Evolutionary conservation across 768 basidiomycete genomes (phyloP).

Genomic region (Termitomyces titanicus): DNA sequence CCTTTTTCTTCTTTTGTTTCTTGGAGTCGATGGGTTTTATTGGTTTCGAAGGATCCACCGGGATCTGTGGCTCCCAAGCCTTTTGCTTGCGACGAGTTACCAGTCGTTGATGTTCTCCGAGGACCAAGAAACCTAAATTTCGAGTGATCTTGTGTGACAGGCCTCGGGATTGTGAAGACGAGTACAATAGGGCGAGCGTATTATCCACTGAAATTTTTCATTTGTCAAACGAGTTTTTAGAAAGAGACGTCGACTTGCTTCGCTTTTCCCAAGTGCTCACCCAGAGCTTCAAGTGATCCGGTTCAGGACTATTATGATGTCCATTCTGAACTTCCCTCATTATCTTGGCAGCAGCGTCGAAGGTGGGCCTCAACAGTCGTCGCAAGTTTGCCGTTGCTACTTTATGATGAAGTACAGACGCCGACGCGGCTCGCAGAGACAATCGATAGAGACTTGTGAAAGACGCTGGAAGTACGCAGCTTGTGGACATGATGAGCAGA

Average conservation of each 20-base stretch:
- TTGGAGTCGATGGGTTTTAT: conserved; percentile 1
- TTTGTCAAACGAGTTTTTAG: background rate
- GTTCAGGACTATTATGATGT: conserved; percentile 21
- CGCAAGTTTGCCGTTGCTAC: conserved; percentile 41
- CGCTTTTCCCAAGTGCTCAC: conserved; percentile 52
- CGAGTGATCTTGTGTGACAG: conserved; percentile 55
- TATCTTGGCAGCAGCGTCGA: conserved; percentile 45
- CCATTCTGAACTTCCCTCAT: conserved; percentile 35
- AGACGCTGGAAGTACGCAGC: conserved; percentile 24
- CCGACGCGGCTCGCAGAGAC: conserved; percentile 50
- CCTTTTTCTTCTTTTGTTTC: conserved; percentile 13
- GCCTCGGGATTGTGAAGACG: conserved; percentile 61
- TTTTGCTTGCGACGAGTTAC: conserved; percentile 8
- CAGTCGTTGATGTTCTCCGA: conserved; percentile 29
- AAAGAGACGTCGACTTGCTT: conserved; percentile 34
- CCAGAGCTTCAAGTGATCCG: conserved; percentile 34
- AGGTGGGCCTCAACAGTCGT: conserved; percentile 49
- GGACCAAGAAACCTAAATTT: conserved; percentile 44
- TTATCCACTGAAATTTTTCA: conserved; percentile 52
- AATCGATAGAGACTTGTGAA: conserved; percentile 62
- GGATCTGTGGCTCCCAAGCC: conserved; percentile 38
- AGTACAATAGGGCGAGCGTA: conserved; percentile 58
- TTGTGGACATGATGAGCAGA: conserved; percentile 3
- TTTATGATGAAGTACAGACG: conserved; percentile 53
- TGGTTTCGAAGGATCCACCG: conserved; percentile 11